Base-by-base conservation (phyloP, 108 stramenopile genomes). In the Conticribra weissflogii region DNA sequence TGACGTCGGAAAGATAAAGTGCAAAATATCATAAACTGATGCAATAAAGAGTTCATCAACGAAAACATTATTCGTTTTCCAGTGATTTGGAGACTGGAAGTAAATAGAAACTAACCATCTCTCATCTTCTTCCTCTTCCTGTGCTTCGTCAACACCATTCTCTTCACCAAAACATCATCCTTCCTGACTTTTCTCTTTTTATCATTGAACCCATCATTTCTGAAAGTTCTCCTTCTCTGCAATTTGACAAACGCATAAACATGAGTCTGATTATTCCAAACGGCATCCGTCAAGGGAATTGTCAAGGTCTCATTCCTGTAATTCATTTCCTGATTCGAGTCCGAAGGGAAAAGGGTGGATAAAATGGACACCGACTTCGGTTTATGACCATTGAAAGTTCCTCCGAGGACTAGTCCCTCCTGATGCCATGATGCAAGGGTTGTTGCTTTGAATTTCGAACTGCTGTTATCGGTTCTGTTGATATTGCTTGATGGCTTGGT, bases 241-340 rank as follows among this genome's bases (percentile, higher is more conserved):
- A 84, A 66, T 44, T 72, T 59, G 56, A 85, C 62, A 66, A 76
- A 49, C 0, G 81, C 84, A 69, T 82, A 85, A 0, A 82, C 46
- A 31, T 71, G 70, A 0, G 84, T 82, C 23, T 70, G 54, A 70
- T 85, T 85, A 48, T 76, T 79, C 54, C 68, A 68, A 23, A 83
- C 18, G 0, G 64, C 15, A 21, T 59, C n/a, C 1, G 74, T 71
- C 27, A 83, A 44, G 0, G 74, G 63, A 0, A 83, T 27, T n/a
- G 44, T 41, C 7, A 82, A 55, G n/a, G 75, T 77, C 3, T 62
- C 52, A 59, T 77, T 81, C 1, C 76, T 52, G 47, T 58, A 33
- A 55, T 81, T 81, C 58, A 72, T 72, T 19, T 59, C 51, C 44
- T 76, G 76, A 65, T 81, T 52, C 18, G 75, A 50, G 17, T 54